phyloP scores from a whole-genome alignment of 306 rosid genomes.

The Rosa multiflora region DNA sequence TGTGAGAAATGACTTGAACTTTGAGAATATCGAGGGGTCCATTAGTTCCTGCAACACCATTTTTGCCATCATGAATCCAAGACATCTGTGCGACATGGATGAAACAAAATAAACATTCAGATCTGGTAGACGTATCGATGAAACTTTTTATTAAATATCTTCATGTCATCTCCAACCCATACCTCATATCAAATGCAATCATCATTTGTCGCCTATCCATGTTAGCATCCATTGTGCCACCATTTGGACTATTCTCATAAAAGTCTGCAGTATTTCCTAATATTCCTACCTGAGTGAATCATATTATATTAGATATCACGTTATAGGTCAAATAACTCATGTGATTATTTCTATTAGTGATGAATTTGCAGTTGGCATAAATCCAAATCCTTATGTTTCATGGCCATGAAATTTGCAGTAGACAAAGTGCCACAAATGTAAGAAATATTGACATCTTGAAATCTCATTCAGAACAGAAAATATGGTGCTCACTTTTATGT shows the following conservation, averaged over 20 bases:
- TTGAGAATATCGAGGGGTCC: constrained; percentile 71
- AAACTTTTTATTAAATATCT: not conserved
- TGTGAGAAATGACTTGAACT: constrained; percentile 80
- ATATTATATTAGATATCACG: not conserved
- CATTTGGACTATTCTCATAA: constrained; percentile 52
- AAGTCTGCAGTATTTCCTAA: constrained; percentile 94
- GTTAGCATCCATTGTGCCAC: constrained; percentile 50
- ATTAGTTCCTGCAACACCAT: constrained; percentile 94
- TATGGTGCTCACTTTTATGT: constrained; percentile 78
- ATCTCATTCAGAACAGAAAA: not conserved
- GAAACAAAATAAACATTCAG: constrained; percentile 30
- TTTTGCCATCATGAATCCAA: constrained; percentile 93
- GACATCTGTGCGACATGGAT: constrained; percentile 57
- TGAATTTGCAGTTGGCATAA: not conserved
- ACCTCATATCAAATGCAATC: constrained; percentile 99
- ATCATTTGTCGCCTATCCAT: constrained; percentile 93
- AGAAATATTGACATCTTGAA: not conserved
- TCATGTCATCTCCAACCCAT: constrained; percentile 21
- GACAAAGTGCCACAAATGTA: not conserved
- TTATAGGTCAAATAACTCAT: not conserved
- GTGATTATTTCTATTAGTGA: not conserved
- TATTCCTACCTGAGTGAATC: constrained; percentile 68
- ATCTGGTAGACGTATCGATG: constrained; percentile 12
- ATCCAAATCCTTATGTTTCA: not conserved
- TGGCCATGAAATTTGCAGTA: not conserved